A percentile compares a stretch with the other conserved stretches of the same genome.
phyloP scores from a whole-genome alignment of 2,329 filamentous ascomycete genomes.

The Teratosphaeria epicoccoides region DNA sequence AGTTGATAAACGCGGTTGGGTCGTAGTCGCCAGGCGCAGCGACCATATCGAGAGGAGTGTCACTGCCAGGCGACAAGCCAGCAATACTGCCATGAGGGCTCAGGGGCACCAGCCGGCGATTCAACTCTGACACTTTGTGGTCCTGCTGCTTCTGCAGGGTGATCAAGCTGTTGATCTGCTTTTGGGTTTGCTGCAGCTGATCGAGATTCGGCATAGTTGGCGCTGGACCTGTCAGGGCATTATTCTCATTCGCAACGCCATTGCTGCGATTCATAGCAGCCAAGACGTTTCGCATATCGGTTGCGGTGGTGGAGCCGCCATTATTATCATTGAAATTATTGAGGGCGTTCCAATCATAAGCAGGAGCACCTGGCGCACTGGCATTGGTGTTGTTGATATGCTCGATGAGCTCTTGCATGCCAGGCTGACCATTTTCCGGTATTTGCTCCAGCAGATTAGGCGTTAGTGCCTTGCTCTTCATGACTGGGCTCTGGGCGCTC shows the following conservation, averaged over 20 bases:
- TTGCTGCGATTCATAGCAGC: conserved; percentile 35
- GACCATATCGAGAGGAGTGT: conserved; percentile 26
- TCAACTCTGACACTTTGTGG: conserved; percentile 63
- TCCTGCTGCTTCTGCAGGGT: conserved; percentile 71
- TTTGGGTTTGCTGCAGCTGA: conserved; percentile 56
- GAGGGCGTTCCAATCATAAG: conserved; percentile 38
- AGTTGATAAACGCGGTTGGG: conserved; percentile 48
- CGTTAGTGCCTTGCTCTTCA: conserved; percentile 33
- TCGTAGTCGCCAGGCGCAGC: conserved; percentile 36
- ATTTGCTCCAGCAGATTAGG: conserved; percentile 26
- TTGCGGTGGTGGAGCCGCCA: conserved; percentile 36
- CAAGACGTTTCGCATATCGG: conserved; percentile 31
- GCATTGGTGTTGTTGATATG: conserved; percentile 31
- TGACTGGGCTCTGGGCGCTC: conserved; percentile 18
- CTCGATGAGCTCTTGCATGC: conserved; percentile 41
- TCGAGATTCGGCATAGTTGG: conserved; percentile 49
- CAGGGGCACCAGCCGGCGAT: conserved; percentile 63
- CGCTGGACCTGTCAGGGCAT: conserved; percentile 46
- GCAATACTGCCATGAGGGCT: conserved; percentile 72
- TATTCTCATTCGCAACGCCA: conserved; percentile 37
- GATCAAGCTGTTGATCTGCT: conserved; percentile 68
- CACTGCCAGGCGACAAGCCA: conserved; percentile 41
- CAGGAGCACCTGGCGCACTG: conserved; percentile 20
- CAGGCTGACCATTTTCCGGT: conserved; percentile 32
- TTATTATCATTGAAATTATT: conserved; percentile 38